Conservation (phyloP, 1,139 yeast genomes). For the Geotrichum bryndzae region DNA sequence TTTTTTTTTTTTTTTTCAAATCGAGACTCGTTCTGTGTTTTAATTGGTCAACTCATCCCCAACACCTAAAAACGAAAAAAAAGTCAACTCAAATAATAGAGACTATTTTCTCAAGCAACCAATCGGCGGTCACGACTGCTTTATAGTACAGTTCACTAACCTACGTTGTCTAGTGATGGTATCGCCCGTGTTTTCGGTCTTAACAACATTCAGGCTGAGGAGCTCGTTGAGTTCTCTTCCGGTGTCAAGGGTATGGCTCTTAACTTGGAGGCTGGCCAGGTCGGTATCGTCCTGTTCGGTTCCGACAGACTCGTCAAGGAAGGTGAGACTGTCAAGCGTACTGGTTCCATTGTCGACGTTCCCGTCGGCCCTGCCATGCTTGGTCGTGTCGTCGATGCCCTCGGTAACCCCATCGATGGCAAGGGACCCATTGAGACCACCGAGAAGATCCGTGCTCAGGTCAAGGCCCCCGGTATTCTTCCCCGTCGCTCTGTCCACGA, state of each 20-base stretch:
- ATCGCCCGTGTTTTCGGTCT: constrained; percentile 99
- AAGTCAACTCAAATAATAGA: no score
- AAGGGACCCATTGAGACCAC: constrained; percentile 95
- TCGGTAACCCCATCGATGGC: constrained; percentile 99
- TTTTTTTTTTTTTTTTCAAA: neutral
- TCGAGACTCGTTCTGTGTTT: neutral
- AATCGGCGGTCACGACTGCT: neutral
- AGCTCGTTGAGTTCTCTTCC: constrained; percentile 97
- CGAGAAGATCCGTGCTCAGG: constrained; percentile 90
- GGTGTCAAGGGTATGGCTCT: constrained; percentile 99
- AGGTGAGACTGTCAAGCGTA: constrained; percentile 99
- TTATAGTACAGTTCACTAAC: constrained; percentile 13
- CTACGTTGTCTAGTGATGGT: constrained; percentile 70
- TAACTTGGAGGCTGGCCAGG: constrained; percentile 99
- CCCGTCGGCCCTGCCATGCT: constrained; percentile 97
- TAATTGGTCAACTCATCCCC: neutral
- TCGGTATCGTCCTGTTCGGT: constrained; percentile 99
- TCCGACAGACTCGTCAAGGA: constrained; percentile 98
- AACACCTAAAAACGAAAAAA: no score
- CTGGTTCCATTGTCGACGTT: constrained; percentile 98
- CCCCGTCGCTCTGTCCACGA: constrained; percentile 98
- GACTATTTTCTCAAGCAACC: neutral
- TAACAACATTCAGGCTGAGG: constrained; percentile 99
- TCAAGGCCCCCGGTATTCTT: constrained; percentile 99
- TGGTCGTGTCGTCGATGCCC: constrained; percentile 99